These are phyloP conservation scores for Lyophyllum shimeji DNA, from an alignment of 768 basidiomycete genomes.

Conservation along the genomic window DNA sequence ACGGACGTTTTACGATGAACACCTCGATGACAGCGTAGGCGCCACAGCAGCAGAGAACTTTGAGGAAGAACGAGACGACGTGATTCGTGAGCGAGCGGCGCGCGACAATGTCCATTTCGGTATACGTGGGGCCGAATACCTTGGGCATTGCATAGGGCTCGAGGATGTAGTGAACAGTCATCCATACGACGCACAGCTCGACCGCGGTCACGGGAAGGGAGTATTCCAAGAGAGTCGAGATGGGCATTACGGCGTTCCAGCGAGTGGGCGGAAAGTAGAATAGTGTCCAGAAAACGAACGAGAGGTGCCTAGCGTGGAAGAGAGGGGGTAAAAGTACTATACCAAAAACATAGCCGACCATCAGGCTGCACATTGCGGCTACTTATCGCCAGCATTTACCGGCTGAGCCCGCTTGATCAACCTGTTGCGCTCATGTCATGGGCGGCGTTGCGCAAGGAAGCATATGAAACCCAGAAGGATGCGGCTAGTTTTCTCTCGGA, in stretches of 20 bases:
- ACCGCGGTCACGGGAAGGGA: background rate
- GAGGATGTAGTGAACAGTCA: background rate
- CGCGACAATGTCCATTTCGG: background rate
- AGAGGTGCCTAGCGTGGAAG: background rate
- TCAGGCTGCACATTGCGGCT: too few species aligned
- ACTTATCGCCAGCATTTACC: too few species aligned
- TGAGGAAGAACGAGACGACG: background rate
- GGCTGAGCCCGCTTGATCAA: too few species aligned
- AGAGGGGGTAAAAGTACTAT: background rate
- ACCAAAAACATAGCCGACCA: too few species aligned
- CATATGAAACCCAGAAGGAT: too few species aligned
- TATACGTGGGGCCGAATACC: background rate
- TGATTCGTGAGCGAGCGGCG: background rate
- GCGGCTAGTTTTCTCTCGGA: too few species aligned
- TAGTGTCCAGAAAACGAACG: background rate
- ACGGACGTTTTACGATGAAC: background rate
- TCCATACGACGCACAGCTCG: background rate
- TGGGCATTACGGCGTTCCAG: background rate
- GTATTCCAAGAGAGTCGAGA: background rate
- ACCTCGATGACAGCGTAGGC: background rate
- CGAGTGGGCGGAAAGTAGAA: background rate
- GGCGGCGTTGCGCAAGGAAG: too few species aligned
- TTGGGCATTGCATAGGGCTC: background rate
- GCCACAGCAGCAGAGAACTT: background rate
- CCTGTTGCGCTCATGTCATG: too few species aligned